A percentile compares a stretch with the other conserved stretches of the same genome.
phyloP scores from a whole-genome alignment of 1,284 basidiomycete species.

The Schizophyllum amplum region DNA sequence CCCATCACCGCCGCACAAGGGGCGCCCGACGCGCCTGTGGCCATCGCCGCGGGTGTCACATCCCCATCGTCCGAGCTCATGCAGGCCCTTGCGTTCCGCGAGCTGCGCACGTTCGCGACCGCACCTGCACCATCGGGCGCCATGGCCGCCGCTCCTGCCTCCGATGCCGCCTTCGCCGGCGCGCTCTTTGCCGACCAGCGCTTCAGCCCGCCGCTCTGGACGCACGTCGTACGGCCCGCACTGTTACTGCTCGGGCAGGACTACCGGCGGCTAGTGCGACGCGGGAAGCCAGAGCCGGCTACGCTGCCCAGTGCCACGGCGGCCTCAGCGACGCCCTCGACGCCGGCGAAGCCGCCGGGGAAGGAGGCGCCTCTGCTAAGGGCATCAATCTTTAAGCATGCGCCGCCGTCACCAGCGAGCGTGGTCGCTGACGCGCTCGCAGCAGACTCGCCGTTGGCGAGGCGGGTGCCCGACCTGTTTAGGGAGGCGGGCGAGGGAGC shows the following conservation, averaged over 20 bases:
- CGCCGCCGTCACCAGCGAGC: conserved; percentile 6
- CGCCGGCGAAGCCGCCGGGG: conserved; percentile 1
- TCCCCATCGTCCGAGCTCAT: not conserved
- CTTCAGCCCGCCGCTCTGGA: conserved; percentile 58
- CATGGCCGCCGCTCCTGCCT: not conserved
- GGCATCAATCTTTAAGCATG: conserved; percentile 8
- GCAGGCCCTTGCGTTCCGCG: not conserved
- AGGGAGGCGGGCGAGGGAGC: not conserved
- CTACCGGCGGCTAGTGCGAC: conserved; percentile 48
- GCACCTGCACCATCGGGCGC: too few relatives aligned
- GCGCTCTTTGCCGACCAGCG: conserved; percentile 67
- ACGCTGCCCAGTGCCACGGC: conserved; percentile 14
- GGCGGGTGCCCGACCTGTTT: not conserved
- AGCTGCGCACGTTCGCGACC: not conserved
- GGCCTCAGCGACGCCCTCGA: conserved; percentile 15
- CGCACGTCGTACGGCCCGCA: conserved; percentile 46
- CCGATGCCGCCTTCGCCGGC: conserved; percentile 11
- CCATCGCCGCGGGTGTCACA: not conserved
- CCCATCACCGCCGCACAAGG: not conserved
- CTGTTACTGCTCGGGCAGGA: conserved; percentile 57
- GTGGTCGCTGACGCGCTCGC: conserved; percentile 6
- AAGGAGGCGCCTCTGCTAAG: conserved; percentile 4
- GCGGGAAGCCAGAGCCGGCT: conserved; percentile 35
- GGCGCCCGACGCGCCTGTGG: too few relatives aligned
- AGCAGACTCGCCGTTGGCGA: conserved; percentile 2